Percentiles rank a stretch among this genome's conserved stretches.
Conservation (phyloP, 805 yeast species). For the Metschnikowia aberdeeniae region DNA sequence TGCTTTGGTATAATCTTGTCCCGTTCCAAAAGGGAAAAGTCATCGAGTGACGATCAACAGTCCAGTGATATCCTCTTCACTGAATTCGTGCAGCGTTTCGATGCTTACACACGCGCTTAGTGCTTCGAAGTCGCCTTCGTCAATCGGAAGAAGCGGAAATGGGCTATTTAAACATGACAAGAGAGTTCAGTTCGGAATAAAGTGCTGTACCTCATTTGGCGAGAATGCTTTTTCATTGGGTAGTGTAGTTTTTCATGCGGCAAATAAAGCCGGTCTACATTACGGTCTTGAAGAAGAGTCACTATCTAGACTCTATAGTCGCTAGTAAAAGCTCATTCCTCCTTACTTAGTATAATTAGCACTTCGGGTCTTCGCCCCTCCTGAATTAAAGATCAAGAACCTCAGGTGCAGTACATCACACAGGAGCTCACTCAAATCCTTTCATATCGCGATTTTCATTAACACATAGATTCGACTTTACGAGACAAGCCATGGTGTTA, state of each 20-base stretch:
- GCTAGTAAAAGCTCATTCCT: no score
- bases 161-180: no score
- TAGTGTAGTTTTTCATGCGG: no score
- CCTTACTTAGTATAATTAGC: not conserved
- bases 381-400: not conserved
- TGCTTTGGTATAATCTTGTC: conserved; percentile 12
- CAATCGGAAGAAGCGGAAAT: not conserved
- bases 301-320: no score
- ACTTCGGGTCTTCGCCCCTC: not conserved
- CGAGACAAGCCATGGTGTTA: conserved; percentile 12
- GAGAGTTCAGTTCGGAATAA: no score
- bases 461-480: not conserved
- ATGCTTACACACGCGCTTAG: conserved; percentile 5
- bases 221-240: no score
- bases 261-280: no score
- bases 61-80: conserved; percentile 5
- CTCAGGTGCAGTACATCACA: no score
- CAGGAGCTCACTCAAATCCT: not conserved
- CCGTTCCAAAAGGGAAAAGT: conserved; percentile 1
- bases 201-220: no score
- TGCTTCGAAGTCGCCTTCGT: not conserved
- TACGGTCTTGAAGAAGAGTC: no score
- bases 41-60: conserved; percentile 9
- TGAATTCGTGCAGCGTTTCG: conserved; percentile 5
- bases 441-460: not conserved